Evolutionary conservation across 1,284 basidiomycete species (phyloP).

Genomic region (Apiotrichum domesticum): DNA sequence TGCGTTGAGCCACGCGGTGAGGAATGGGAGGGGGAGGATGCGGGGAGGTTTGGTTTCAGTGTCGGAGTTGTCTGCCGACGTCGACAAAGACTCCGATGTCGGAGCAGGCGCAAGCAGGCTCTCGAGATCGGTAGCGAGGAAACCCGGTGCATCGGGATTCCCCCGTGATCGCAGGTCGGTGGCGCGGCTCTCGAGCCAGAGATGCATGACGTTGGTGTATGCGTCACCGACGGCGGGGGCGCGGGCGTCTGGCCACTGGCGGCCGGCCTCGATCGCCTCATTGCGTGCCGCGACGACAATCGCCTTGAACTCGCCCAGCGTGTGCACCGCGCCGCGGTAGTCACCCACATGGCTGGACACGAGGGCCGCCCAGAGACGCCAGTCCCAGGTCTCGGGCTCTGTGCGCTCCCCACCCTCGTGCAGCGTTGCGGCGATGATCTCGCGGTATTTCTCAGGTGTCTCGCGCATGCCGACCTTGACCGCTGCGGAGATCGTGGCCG

Average conservation of each 20-base stretch:
- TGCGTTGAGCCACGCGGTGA: constrained; percentile 26
- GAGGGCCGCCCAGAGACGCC: constrained; percentile 20
- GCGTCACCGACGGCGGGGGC: background rate
- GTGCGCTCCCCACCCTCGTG: background rate
- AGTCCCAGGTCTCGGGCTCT: constrained; percentile 13
- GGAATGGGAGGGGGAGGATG: constrained; percentile 11
- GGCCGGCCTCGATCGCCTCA: background rate
- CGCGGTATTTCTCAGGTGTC: constrained; percentile 7
- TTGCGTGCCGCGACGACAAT: background rate
- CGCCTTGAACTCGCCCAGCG: constrained; percentile 13
- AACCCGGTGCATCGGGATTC: background rate
- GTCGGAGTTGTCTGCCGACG: too few relatives aligned
- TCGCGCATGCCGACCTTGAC: constrained; percentile 9
- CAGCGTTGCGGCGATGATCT: constrained; percentile 19
- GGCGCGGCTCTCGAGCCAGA: background rate
- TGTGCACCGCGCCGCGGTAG: constrained; percentile 8
- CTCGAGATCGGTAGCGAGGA: constrained; percentile 18
- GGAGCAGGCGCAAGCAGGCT: constrained; percentile 2
- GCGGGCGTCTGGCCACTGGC: background rate
- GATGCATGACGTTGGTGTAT: background rate
- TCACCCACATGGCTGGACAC: constrained; percentile 9
- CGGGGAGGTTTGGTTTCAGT: background rate
- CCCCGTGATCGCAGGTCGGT: background rate
- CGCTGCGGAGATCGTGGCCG: background rate
- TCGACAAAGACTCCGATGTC: too few relatives aligned